Evolutionary conservation across 78 protist species (phyloP).

Genomic region (Dictyostelium purpureum): DNA sequence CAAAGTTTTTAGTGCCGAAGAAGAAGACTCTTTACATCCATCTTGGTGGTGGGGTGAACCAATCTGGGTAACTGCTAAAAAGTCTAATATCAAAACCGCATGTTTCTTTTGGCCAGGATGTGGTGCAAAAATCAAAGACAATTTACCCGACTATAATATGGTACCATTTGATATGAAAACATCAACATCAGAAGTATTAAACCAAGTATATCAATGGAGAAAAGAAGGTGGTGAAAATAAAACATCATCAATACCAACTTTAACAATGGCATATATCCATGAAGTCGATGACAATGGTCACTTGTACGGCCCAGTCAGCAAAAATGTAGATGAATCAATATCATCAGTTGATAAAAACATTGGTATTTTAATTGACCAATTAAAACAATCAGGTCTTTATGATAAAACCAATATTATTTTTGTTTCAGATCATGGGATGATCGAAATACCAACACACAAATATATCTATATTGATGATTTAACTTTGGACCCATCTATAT

Average conservation of each 20-base stretch:
- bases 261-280: slow-evolving; percentile 47
- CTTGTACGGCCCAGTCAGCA: not conserved
- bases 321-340: not conserved
- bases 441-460: not conserved
- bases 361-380: not conserved
- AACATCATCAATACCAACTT: not conserved
- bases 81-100: not conserved
- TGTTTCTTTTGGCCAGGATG: slow-evolving; percentile 57
- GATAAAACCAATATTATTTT: slow-evolving; percentile 31
- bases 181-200: not conserved
- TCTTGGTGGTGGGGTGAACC: slow-evolving; percentile 59
- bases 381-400: not conserved
- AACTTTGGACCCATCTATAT: not conserved
- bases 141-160: not conserved
- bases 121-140: not conserved
- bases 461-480: not conserved
- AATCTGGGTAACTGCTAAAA: slow-evolving; percentile 35
- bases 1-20: not conserved
- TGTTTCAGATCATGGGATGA: slow-evolving; percentile 66
- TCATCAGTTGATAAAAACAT: not conserved
- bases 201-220: not conserved
- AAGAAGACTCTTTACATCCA: not conserved
- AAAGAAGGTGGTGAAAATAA: not conserved
- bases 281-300: slow-evolving; percentile 33
- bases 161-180: not conserved